phyloP scores from a whole-genome alignment of 345 rosid species.

The Lumnitzera racemosa region DNA sequence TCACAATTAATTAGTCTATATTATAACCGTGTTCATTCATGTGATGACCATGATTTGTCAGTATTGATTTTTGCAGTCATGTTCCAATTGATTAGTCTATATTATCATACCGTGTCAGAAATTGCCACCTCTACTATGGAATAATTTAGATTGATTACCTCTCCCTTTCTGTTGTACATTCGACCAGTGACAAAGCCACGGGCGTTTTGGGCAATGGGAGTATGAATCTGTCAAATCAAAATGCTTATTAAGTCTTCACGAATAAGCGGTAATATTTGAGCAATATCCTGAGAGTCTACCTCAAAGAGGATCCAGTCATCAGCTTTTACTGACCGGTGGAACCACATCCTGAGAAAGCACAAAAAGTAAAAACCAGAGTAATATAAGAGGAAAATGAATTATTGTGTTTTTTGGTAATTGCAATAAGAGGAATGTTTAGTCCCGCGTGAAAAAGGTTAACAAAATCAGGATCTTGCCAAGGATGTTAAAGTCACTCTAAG shows the following conservation, averaged over 20 bases:
- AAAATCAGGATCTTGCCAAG: too few relatives aligned
- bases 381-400: not conserved
- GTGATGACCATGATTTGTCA: too few relatives aligned
- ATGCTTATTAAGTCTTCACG: not conserved
- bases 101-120: too few relatives aligned
- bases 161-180: slow-evolving; percentile 74
- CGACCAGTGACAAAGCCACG: slow-evolving; percentile 75
- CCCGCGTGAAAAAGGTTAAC: too few relatives aligned
- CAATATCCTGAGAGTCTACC: slow-evolving; percentile 28
- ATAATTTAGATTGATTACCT: slow-evolving; percentile 35
- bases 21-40: too few relatives aligned
- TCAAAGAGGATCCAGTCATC: slow-evolving; percentile 91
- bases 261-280: not conserved
- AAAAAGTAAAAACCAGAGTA: not conserved
- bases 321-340: slow-evolving; percentile 74
- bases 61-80: too few relatives aligned
- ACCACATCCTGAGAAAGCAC: slow-evolving; percentile 67
- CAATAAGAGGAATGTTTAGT: not conserved
- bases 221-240: slow-evolving; percentile 32
- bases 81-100: too few relatives aligned
- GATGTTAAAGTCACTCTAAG: too few relatives aligned
- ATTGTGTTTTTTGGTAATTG: not conserved
- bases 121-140: too few relatives aligned
- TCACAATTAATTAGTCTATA: too few relatives aligned
- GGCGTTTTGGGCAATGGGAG: slow-evolving; percentile 53